These are phyloP conservation scores for Plasmodium cynomolgi DNA, from an alignment of 169 alveolate genomes.

Conservation along the genomic window DNA sequence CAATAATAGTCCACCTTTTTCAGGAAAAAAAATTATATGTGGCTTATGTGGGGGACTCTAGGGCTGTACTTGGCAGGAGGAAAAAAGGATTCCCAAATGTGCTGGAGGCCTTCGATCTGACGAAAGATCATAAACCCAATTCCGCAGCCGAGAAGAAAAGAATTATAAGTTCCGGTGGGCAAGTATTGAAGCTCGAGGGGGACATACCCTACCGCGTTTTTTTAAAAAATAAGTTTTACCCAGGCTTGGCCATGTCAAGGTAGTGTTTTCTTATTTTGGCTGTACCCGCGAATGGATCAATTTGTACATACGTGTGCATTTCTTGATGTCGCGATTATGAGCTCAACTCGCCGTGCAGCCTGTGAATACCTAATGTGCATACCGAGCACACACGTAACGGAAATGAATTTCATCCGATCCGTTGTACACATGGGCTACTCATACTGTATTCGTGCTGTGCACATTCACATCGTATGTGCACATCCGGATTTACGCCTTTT, in stretches of 20 bases:
- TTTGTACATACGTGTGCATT: neutral
- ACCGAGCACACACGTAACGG: neutral
- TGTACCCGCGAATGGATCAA: neutral
- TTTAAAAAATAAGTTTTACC: conserved; percentile 84
- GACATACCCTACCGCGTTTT: conserved; percentile 89
- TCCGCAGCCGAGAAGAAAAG: conserved; percentile 85
- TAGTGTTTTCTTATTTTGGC: neutral
- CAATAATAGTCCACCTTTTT: conserved; percentile 78
- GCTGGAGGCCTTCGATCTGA: conserved; percentile 79
- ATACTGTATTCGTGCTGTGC: neutral
- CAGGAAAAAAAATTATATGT: conserved; percentile 77
- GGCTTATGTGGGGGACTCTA: conserved; percentile 92
- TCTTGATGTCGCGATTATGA: neutral
- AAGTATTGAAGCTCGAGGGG: conserved; percentile 85
- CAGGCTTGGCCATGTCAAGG: conserved; percentile 92
- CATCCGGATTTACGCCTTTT: neutral
- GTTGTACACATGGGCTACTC: neutral
- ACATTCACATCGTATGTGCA: neutral
- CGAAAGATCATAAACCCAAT: conserved; percentile 89
- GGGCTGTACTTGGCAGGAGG: conserved; percentile 86
- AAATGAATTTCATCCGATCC: neutral
- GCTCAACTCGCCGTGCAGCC: neutral
- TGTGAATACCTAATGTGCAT: neutral
- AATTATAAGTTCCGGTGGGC: conserved; percentile 88
- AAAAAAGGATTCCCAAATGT: conserved; percentile 77